Evolutionary conservation across 306 rosid genomes (phyloP), one percentile per base, ranked within the genome.

Genomic region (Corylus heterophylla): DNA sequence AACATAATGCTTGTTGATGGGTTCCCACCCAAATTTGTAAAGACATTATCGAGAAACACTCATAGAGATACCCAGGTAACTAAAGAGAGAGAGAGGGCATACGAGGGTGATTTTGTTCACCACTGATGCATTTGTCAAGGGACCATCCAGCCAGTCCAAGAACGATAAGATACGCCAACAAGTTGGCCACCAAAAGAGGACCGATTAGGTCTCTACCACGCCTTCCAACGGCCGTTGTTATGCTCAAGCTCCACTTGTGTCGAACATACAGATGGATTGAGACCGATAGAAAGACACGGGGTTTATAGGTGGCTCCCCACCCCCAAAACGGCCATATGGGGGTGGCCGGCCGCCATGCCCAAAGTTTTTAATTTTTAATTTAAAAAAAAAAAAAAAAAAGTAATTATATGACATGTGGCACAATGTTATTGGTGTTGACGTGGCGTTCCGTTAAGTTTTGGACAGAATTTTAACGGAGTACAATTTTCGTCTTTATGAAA

Each of bases 131-230:
- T 29, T 86, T 81, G 83, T 86, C 84, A 8, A 86, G 79, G 27
- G 86, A 86, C 89, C 84, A 86, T 12, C 82, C 86, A 45, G 87
- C 89, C 14, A 86, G 72, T 35, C 87, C 85, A 51, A 86, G 78
- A 14, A 78, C 78, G 7, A 86, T 73, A 4, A 83, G 27, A 75
- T 59, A 73, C 35, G 75, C 82, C 42, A 81, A 86, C 51, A 83
- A 82, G 77, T 86, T 83, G 7, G 35, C 78, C 29, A 16, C 80
- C 52, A 86, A 48, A 84, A 86, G 80, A 17, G 83, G 89, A 59
- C 79, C 86, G 64, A 86, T 20, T 25, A 81, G 66, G 59, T 76
- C 81, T 48, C 59, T 86, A 5, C 84, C 82, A 51, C 63, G 79
- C 7, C 76, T 81, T 61, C 86, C 85, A 12, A 29, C 45, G 7